These are phyloP conservation scores for Jamesozyma rosinii DNA, from an alignment of 805 yeast species.

Conservation along the genomic window DNA sequence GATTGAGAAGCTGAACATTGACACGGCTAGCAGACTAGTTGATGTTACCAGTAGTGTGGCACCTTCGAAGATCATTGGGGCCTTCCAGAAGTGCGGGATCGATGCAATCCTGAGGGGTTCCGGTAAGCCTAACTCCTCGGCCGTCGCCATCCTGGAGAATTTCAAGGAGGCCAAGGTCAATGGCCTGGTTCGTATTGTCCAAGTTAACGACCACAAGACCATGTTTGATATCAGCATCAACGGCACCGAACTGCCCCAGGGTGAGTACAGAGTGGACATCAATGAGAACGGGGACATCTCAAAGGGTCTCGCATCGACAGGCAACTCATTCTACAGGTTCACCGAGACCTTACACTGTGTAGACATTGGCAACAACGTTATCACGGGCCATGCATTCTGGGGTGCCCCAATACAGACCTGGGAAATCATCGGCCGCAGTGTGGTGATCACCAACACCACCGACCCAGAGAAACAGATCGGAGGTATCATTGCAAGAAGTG, in stretches of 20 bases:
- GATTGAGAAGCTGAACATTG: neutral
- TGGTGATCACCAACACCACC: constrained; percentile 28
- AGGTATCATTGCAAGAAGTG: constrained; percentile 92
- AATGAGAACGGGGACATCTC: constrained; percentile 70
- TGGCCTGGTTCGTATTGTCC: constrained; percentile 80
- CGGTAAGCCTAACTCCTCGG: constrained; percentile 79
- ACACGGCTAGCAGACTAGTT: neutral
- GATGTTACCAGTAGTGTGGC: constrained; percentile 60
- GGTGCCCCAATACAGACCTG: constrained; percentile 38
- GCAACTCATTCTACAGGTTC: constrained; percentile 38
- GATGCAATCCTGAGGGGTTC: constrained; percentile 92
- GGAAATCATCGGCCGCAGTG: constrained; percentile 61
- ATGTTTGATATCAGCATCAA: constrained; percentile 71
- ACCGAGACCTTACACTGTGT: constrained; percentile 9
- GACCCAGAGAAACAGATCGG: constrained; percentile 37
- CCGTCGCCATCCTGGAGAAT: constrained; percentile 80
- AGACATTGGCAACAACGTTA: neutral
- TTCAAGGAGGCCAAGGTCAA: constrained; percentile 37
- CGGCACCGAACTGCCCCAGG: constrained; percentile 47
- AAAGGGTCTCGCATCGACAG: constrained; percentile 60
- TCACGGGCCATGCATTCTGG: constrained; percentile 38
- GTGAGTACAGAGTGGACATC: constrained; percentile 60
- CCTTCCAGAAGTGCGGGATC: constrained; percentile 65
- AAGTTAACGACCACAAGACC: constrained; percentile 42
- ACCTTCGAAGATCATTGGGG: constrained; percentile 63